A percentile compares a stretch with the other conserved stretches of the same genome.
Conservation (phyloP, 257 asterid genomes). For the Primulina eburnea region DNA sequence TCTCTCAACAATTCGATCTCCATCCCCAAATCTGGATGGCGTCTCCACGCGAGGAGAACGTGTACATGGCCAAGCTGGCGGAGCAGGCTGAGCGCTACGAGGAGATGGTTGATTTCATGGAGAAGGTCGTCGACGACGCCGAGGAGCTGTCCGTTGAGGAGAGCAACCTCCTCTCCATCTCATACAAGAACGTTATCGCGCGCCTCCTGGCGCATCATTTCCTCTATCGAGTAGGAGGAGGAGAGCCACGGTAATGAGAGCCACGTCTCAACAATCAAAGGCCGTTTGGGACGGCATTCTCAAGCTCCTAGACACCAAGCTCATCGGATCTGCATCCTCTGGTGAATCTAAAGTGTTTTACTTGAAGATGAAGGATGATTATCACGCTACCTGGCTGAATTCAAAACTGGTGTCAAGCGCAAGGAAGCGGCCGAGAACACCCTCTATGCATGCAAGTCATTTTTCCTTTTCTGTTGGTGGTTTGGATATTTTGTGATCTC, state of each 20-base stretch:
- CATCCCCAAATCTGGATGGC: neutral
- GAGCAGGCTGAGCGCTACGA: slow-evolving; percentile 13
- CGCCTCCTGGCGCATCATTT: slow-evolving; percentile 9
- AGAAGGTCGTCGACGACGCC: slow-evolving; percentile 2
- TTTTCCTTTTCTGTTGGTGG: neutral
- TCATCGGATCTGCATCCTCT: slow-evolving; percentile 16
- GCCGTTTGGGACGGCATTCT: slow-evolving; percentile 8
- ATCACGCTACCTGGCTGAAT: slow-evolving; percentile 14
- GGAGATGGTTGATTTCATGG: slow-evolving; percentile 7
- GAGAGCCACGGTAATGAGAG: slow-evolving; percentile 13
- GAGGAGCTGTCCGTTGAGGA: slow-evolving; percentile 6
- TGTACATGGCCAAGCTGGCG: slow-evolving; percentile 18
- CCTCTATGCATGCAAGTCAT: neutral
- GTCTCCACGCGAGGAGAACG: slow-evolving; percentile 7
- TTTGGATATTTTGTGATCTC: neutral
- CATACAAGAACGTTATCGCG: slow-evolving; percentile 14
- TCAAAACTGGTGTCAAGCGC: slow-evolving; percentile 3
- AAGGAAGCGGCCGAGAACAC: slow-evolving; percentile 8
- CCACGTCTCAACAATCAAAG: neutral
- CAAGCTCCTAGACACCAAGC: slow-evolving; percentile 12
- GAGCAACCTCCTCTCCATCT: slow-evolving; percentile 13
- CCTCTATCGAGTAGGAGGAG: slow-evolving; percentile 9
- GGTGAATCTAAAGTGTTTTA: slow-evolving; percentile 9
- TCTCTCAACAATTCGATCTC: no score
- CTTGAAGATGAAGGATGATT: slow-evolving; percentile 13